Conservation (phyloP, 257 asterid genomes). For the Anisodus tanguticus region DNA sequence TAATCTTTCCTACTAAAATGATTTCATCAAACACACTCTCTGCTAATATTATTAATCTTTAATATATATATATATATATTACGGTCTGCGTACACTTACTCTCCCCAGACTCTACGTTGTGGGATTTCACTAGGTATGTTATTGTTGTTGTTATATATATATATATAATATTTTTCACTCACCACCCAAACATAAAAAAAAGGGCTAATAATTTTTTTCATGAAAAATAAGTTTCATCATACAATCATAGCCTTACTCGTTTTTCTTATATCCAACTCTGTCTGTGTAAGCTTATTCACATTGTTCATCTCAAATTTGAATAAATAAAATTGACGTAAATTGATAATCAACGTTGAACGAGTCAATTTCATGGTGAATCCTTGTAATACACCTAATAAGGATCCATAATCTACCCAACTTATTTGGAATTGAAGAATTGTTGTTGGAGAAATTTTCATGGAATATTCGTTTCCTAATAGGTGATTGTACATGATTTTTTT, state of each 20-base stretch:
- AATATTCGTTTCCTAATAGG: background rate
- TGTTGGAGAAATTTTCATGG: background rate
- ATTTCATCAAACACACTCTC: background rate
- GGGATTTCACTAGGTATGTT: too few species aligned
- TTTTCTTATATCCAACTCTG: background rate
- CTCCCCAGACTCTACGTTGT: too few species aligned
- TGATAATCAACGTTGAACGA: background rate
- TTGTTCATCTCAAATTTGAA: background rate
- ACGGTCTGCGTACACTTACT: too few species aligned
- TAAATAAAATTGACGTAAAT: background rate
- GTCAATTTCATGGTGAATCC: background rate
- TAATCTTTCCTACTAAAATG: too few species aligned
- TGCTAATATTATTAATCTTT: background rate
- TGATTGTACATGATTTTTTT: background rate
- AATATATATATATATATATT: too few species aligned
- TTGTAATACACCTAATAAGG: background rate
- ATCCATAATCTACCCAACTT: background rate
- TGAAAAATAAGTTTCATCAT: background rate
- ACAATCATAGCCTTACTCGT: background rate
- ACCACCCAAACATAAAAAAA: too few species aligned
- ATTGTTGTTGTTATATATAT: too few species aligned
- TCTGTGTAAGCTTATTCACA: background rate
- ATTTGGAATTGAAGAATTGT: background rate
- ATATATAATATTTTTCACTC: too few species aligned
- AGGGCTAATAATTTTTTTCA: background rate